These are phyloP conservation scores for Tolypocladium pustulatum DNA, from an alignment of 2,329 filamentous ascomycete genomes.

Conservation along the genomic window DNA sequence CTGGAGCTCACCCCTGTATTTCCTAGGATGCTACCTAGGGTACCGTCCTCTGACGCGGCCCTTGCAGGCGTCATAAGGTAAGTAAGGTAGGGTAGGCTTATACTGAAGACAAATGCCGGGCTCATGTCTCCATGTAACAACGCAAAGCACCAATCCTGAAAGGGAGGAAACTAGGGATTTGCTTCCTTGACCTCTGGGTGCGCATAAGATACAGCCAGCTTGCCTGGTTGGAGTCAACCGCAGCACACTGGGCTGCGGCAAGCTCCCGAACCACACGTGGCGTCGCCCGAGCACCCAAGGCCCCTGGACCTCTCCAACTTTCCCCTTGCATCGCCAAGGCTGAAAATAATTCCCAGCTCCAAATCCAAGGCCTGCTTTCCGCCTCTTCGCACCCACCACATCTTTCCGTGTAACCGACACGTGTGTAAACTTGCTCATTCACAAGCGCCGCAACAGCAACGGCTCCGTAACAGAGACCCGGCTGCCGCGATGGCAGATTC, in stretches of 20 bases:
- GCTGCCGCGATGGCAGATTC: constrained; percentile 8
- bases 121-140: too few relatives aligned
- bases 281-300: background rate
- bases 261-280: background rate
- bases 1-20: background rate
- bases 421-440: background rate
- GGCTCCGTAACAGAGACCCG: background rate
- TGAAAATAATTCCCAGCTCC: background rate
- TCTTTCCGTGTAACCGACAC: background rate
- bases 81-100: too few relatives aligned
- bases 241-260: background rate
- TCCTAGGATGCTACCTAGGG: too few relatives aligned
- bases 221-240: too few relatives aligned
- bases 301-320: background rate
- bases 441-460: background rate
- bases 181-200: too few relatives aligned
- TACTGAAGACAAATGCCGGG: too few relatives aligned
- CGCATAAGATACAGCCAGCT: too few relatives aligned
- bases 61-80: too few relatives aligned
- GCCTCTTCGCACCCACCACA: background rate
- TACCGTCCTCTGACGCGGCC: too few relatives aligned
- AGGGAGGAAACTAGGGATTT: background rate
- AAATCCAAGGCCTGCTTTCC: background rate
- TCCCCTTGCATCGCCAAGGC: background rate
- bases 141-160: background rate